A percentile compares a stretch with the other conserved stretches of the same genome.
These are phyloP conservation scores for Coprinopsis cinerea DNA, from an alignment of 768 basidiomycete species.

Conservation along the genomic window DNA sequence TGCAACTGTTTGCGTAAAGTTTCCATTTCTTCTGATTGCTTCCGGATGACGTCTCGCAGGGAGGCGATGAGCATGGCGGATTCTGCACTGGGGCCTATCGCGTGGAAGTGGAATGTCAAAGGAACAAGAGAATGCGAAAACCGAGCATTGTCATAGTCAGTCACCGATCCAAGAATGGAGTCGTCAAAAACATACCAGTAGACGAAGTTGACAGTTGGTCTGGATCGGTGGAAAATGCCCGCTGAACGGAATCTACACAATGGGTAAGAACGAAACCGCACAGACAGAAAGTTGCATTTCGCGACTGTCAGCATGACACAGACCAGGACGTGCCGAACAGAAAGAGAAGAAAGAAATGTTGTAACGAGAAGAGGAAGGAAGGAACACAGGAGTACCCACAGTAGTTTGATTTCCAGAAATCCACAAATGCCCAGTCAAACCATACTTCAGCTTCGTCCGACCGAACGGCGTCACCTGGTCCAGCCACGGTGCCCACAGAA, in stretches of 20 bases:
- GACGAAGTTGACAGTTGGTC: slow-evolving; percentile 50
- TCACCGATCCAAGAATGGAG: no score
- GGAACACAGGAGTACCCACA: slow-evolving; percentile 55
- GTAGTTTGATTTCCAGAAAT: slow-evolving; percentile 98
- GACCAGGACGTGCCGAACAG: no score
- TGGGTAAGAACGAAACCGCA: background rate
- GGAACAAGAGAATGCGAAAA: no score
- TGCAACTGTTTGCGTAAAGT: slow-evolving; percentile 56
- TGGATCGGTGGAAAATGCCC: slow-evolving; percentile 65
- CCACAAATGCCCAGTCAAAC: slow-evolving; percentile 98
- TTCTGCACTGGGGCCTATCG: slow-evolving; percentile 67
- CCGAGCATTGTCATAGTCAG: background rate
- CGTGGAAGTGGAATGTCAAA: slow-evolving; percentile 9
- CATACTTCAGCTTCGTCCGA: slow-evolving; percentile 81
- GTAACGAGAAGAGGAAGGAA: background rate
- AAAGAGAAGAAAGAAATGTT: no score
- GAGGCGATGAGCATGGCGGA: slow-evolving; percentile 77
- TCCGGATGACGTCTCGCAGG: slow-evolving; percentile 75
- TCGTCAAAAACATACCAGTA: slow-evolving; percentile 38
- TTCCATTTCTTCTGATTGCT: slow-evolving; percentile 79
- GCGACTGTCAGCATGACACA: background rate
- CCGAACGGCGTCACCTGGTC: slow-evolving; percentile 27
- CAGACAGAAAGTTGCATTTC: no score
- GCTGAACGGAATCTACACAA: slow-evolving; percentile 64
- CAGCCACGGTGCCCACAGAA: slow-evolving; percentile 25